Conservation (phyloP, 1,139 yeast species). For the Candida tropicalis region DNA sequence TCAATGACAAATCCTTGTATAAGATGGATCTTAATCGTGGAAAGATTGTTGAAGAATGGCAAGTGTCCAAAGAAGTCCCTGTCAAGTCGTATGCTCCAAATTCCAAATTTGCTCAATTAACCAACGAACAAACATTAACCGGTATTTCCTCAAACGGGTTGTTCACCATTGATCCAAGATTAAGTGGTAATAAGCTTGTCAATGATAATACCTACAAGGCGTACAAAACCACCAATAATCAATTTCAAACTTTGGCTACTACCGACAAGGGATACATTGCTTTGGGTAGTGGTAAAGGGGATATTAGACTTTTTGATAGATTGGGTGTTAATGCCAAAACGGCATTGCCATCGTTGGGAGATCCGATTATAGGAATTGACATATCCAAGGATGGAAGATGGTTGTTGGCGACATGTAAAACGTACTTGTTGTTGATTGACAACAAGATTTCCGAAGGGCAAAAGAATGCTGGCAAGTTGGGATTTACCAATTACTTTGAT, state of each 20-base stretch:
- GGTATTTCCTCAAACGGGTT: slow-evolving; percentile 69
- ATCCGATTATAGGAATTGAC: slow-evolving; percentile 65
- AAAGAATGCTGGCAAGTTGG: slow-evolving; percentile 59
- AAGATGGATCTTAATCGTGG: slow-evolving; percentile 82
- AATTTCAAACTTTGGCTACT: slow-evolving; percentile 67
- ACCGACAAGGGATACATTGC: slow-evolving; percentile 77
- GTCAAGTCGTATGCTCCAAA: slow-evolving; percentile 67
- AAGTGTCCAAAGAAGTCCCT: slow-evolving; percentile 43
- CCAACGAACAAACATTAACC: slow-evolving; percentile 70
- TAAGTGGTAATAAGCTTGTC: slow-evolving; percentile 55
- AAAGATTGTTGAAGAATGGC: slow-evolving; percentile 82
- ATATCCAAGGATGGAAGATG: slow-evolving; percentile 81
- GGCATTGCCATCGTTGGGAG: slow-evolving; percentile 79
- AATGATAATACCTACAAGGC: slow-evolving; percentile 42
- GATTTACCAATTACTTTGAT: slow-evolving; percentile 67
- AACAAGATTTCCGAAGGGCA: slow-evolving; percentile 61
- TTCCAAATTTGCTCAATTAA: slow-evolving; percentile 70
- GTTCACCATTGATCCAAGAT: slow-evolving; percentile 79
- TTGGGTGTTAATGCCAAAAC: slow-evolving; percentile 78
- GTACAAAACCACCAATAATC: slow-evolving; percentile 54
- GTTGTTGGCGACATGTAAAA: slow-evolving; percentile 77
- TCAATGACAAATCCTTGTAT: slow-evolving; percentile 47
- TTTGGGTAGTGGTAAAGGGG: slow-evolving; percentile 76
- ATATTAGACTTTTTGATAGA: slow-evolving; percentile 69
- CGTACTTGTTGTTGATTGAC: slow-evolving; percentile 71